Percentiles rank a stretch among this genome's conserved stretches.
Evolutionary conservation across 495 filamentous ascomycete species (phyloP).

Genomic region (Lasiosphaeria hispida): DNA sequence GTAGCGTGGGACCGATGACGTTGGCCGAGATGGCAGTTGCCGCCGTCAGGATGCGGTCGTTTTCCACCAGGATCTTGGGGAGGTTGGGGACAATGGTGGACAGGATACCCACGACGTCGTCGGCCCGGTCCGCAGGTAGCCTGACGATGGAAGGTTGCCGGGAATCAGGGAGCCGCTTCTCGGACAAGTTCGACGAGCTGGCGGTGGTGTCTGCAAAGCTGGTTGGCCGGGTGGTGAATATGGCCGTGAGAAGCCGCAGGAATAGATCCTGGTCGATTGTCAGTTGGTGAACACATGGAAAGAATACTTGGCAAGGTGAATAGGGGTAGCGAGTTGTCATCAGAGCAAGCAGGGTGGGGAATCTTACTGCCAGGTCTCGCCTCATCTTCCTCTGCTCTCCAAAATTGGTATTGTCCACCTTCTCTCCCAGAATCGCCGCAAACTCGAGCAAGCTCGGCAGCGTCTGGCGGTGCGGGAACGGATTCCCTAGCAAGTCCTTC

Average conservation of each 20-base stretch:
- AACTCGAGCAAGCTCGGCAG: constrained; percentile 86
- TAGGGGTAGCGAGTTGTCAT: too few relatives aligned
- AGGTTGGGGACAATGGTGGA: constrained; percentile 76
- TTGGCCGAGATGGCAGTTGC: constrained; percentile 77
- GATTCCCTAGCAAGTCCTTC: constrained; percentile 85
- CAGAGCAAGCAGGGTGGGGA: too few relatives aligned
- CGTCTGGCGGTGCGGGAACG: constrained; percentile 89
- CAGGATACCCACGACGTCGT: constrained; percentile 76
- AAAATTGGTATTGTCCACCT: constrained; percentile 96
- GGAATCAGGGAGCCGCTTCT: constrained; percentile 26
- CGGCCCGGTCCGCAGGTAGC: constrained; percentile 48
- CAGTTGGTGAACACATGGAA: constrained; percentile 19
- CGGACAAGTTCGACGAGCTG: constrained; percentile 30
- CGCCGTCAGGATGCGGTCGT: constrained; percentile 75
- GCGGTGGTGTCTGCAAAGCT: constrained; percentile 47
- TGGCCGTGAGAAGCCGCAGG: constrained; percentile 78
- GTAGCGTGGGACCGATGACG: constrained; percentile 78
- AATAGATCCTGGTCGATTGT: constrained; percentile 72
- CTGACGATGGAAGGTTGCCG: constrained; percentile 25
- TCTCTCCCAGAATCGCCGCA: constrained; percentile 82
- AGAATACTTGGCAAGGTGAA: neutral
- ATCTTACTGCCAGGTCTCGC: constrained; percentile 82
- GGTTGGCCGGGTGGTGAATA: constrained; percentile 83
- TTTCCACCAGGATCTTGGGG: constrained; percentile 79
- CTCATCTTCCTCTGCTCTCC: constrained; percentile 94